Evolutionary conservation across 805 yeast species (phyloP).

Genomic region (Starmerella bombi): DNA sequence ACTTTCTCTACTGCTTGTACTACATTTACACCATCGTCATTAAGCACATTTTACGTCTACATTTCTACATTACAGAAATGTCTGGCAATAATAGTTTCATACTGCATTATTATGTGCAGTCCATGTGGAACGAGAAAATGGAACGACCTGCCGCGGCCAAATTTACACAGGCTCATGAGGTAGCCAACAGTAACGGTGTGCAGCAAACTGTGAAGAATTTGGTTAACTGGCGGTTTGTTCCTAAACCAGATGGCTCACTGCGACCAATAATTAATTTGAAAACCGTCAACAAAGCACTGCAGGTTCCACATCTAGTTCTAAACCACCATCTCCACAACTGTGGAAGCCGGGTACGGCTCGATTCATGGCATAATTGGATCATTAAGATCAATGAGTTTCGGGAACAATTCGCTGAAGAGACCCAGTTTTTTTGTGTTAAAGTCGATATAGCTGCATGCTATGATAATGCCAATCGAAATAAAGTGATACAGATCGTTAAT

Average conservation of each 20-base stretch:
- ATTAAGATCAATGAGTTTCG: slow-evolving; percentile 31
- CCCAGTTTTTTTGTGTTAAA: slow-evolving; percentile 38
- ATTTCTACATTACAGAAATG: slow-evolving; percentile 57
- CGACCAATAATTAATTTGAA: slow-evolving; percentile 18
- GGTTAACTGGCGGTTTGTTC: slow-evolving; percentile 11
- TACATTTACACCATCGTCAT: slow-evolving; percentile 35
- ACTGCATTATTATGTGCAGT: slow-evolving; percentile 13
- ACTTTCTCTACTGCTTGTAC: background rate
- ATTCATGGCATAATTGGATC: slow-evolving; percentile 32
- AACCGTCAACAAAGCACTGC: slow-evolving; percentile 8
- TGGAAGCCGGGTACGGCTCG: background rate
- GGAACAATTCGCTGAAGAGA: slow-evolving; percentile 25
- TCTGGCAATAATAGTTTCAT: slow-evolving; percentile 17
- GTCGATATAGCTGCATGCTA: slow-evolving; percentile 70
- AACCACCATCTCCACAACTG: slow-evolving; percentile 32
- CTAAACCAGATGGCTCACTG: slow-evolving; percentile 14
- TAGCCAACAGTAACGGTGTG: slow-evolving; percentile 6
- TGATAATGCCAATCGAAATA: slow-evolving; percentile 40
- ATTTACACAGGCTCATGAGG: slow-evolving; percentile 29
- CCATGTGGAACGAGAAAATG: slow-evolving; percentile 31
- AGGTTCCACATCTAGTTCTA: slow-evolving; percentile 21
- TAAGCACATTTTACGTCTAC: slow-evolving; percentile 35
- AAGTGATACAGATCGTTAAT: slow-evolving; percentile 6
- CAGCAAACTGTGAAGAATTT: background rate
- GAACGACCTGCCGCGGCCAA: slow-evolving; percentile 32